Evolutionary conservation across 2,329 filamentous ascomycete species (phyloP).

Genomic region (Nemania sp.): DNA sequence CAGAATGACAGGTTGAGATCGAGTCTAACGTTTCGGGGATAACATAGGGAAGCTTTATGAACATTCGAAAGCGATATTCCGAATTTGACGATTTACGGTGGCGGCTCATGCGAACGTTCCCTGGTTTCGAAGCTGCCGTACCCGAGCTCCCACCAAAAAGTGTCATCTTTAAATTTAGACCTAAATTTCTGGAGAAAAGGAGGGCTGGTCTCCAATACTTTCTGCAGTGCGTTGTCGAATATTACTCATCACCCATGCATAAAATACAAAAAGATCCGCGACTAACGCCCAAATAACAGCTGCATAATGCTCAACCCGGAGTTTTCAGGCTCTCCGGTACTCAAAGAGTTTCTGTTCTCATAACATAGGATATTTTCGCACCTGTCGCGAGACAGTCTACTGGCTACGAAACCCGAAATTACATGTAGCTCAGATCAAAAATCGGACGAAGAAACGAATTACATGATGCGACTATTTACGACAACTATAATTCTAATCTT

Average conservation of each 20-base stretch:
- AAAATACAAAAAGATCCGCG: not conserved
- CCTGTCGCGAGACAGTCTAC: not conserved
- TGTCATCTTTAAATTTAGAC: slow-evolving; percentile 81
- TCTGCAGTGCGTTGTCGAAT: slow-evolving; percentile 69
- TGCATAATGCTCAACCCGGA: slow-evolving; percentile 92
- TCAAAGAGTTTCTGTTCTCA: slow-evolving; percentile 87
- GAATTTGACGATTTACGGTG: slow-evolving; percentile 86
- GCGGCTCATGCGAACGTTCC: slow-evolving; percentile 78
- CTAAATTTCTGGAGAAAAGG: slow-evolving; percentile 83
- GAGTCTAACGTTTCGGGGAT: slow-evolving; percentile 10
- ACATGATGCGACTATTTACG: slow-evolving; percentile 20
- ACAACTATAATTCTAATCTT: slow-evolving; percentile 37
- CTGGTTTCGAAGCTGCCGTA: slow-evolving; percentile 80
- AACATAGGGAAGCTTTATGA: slow-evolving; percentile 62
- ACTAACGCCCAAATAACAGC: slow-evolving; percentile 50
- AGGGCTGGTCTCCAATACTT: slow-evolving; percentile 87
- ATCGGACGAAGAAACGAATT: slow-evolving; percentile 8
- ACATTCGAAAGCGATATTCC: slow-evolving; percentile 78
- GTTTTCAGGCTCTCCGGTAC: slow-evolving; percentile 86
- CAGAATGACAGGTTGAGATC: not conserved
- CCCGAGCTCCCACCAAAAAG: slow-evolving; percentile 92
- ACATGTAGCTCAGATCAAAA: not conserved
- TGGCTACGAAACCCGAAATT: not conserved
- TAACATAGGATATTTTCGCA: slow-evolving; percentile 39
- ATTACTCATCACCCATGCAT: too few species aligned